Base-by-base conservation (phyloP, 2,329 filamentous ascomycete species). In the Cadophora malorum region DNA sequence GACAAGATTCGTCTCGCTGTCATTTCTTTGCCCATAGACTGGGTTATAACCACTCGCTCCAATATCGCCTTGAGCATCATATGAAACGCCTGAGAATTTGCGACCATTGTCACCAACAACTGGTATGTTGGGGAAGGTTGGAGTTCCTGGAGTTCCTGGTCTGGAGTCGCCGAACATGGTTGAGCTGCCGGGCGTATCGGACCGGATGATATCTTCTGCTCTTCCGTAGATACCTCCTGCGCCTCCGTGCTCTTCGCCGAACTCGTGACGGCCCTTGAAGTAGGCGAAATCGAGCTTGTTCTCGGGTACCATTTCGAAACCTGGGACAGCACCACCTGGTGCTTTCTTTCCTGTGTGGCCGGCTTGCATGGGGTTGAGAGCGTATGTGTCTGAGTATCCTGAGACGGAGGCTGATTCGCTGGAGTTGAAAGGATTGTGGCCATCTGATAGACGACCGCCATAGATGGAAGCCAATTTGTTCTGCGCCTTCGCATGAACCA, bases 401-500 rank as follows among this genome's bases (percentile, higher is more conserved):
- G 88, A 90, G 33, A 88, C 83, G 14, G 84, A 88, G 74, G 82
- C 81, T 31, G 83, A 80, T 63, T 90, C 85, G 66, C 84, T 82
- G 0, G 85, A 82, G n/a, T 84, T 84, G 25, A 64, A 53, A 1
- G 83, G 84, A 31, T 88, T 86, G 33, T 88, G 85, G 1, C 88
- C 86, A 66, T 93, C 90, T 2, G 84, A 86, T 28, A 97, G 81
- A 4, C 95, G 90, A 12, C 94, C 95, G 28, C 89, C 89, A 78
- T 97, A 97, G 61, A 99, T 85, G 53, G 91, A 88, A n/a, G 91
- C 90, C 10, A 99, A 85, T 50, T 96, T 85, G 68, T 96, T 94
- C 75, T 96, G 92, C 2, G 93, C 93, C 79, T 92, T 97, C 64
- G 93, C 91, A 75, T 96, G 91, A 3, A 98, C 95, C 94, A 98